Evolutionary conservation across 768 basidiomycete genomes (phyloP).

Genomic region (Boletus vermiculosoides): DNA sequence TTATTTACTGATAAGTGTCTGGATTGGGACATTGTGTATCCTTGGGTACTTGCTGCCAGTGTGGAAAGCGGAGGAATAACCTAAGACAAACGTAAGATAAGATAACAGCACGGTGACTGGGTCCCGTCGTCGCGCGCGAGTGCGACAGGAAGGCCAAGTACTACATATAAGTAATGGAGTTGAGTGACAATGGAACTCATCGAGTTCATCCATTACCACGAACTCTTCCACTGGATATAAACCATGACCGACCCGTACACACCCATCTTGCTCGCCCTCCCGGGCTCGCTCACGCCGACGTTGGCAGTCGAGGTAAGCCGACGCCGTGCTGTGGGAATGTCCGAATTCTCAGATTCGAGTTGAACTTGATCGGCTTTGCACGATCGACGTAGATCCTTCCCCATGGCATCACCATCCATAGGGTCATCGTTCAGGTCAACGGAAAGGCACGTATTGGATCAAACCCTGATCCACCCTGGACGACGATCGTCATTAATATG

Average conservation of each 20-base stretch:
- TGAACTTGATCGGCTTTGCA: background rate
- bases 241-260: conserved; percentile 43
- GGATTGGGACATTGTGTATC: background rate
- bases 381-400: conserved; percentile 52
- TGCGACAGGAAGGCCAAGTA: background rate
- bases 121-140: background rate
- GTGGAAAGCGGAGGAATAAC: background rate
- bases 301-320: conserved; percentile 60
- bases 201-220: background rate
- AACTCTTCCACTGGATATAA: background rate
- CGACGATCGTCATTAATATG: background rate
- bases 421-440: conserved; percentile 61
- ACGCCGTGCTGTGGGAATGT: conserved; percentile 6
- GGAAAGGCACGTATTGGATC: conserved; percentile 48
- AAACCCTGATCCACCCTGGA: background rate
- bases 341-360: background rate
- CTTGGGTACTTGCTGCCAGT: background rate
- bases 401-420: conserved; percentile 66
- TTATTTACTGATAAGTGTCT: background rate
- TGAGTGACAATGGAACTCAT: no score
- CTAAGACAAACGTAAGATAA: conserved; percentile 7
- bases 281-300: conserved; percentile 49
- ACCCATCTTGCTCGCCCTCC: conserved; percentile 54
- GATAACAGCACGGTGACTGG: background rate
- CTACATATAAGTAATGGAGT: background rate